Base-by-base conservation (phyloP, 345 rosid species). In the Pseudoturritis turrita region DNA sequence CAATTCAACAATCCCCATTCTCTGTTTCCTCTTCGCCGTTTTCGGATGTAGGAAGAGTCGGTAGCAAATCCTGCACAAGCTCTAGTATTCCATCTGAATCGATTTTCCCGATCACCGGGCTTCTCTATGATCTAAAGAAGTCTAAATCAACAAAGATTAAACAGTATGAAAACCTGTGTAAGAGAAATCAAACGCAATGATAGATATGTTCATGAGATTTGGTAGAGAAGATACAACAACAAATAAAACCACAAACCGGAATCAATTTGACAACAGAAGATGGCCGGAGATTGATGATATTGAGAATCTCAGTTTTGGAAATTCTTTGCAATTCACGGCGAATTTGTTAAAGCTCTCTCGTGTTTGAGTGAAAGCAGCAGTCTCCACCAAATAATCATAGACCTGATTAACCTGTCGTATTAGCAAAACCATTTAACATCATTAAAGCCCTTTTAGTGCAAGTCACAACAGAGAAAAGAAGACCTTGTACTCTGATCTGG, bases 401-500 rank as follows among this genome's bases (percentile, higher is more conserved):
- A 91, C 95, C 97, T 88, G 70, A 28, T 75, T 55, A 12, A 75
- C 13, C 21, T 0, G 23, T 70, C 18, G n/a, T 49, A 65, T 28
- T 39, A 56, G 46, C 59, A 36, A 25, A 72, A 60, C 1, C 14
- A 15, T 1, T 10, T 15, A 19, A 17, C 12, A 28, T 47, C 54
- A 26, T 12, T 68, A 29, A 69, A 31, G 33, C 14, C n/a, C n/a
- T n/a, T n/a, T n/a, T n/a, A n/a, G n/a, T n/a, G n/a, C n/a, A n/a
- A n/a, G n/a, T 18, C 51, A 44, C 35, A 29, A 44, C 28, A 52
- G 10, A 26, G 50, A 7, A 33, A 21, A 62, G 33, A 47, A 49
- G 26, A 91, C 97, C 90, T 87, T 85, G 59, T 79, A 88, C 31
- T 89, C 96, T 7, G 96, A 91, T 35, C 78, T 85, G 26, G 83